These are phyloP conservation scores for Blastosporella zonata DNA, from an alignment of 1,284 basidiomycete species.

Conservation along the genomic window DNA sequence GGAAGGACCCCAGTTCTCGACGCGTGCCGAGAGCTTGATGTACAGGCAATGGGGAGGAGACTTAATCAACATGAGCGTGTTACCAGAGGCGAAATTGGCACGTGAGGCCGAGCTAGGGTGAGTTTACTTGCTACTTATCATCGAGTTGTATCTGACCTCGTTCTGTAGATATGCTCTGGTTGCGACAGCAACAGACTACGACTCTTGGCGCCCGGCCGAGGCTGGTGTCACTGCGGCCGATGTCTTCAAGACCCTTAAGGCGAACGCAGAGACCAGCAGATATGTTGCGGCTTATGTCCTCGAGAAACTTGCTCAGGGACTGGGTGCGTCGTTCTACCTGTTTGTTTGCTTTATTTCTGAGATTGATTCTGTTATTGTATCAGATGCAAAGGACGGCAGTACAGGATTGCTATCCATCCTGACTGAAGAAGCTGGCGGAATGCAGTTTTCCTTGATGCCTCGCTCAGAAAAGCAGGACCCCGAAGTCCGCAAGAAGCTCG, in stretches of 20 bases:
- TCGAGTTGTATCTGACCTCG: constrained; percentile 3
- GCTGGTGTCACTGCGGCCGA: constrained; percentile 86
- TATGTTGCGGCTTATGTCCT: constrained; percentile 74
- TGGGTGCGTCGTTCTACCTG: constrained; percentile 7
- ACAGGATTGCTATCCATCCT: constrained; percentile 40
- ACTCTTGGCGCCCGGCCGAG: constrained; percentile 82
- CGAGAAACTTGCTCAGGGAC: constrained; percentile 53
- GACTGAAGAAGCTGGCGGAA: constrained; percentile 68
- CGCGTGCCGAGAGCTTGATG: constrained; percentile 93
- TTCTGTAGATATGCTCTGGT: constrained; percentile 78
- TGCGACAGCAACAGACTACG: constrained; percentile 89
- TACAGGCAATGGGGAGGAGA: constrained; percentile 93
- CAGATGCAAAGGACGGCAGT: constrained; percentile 10
- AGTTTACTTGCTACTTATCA: constrained; percentile 9
- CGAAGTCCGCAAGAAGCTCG: constrained; percentile 71
- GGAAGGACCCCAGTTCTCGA: constrained; percentile 96
- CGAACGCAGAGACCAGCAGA: constrained; percentile 84
- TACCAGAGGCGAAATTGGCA: constrained; percentile 95
- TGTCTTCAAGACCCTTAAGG: constrained; percentile 83
- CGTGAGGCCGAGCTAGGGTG: constrained; percentile 92
- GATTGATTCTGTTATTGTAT: not conserved
- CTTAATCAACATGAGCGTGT: constrained; percentile 93
- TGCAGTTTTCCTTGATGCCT: constrained; percentile 88
- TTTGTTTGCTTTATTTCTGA: no score
- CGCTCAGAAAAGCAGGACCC: constrained; percentile 56